Conservation (phyloP, 2,329 filamentous ascomycete species). For the Fusarium hainanense region DNA sequence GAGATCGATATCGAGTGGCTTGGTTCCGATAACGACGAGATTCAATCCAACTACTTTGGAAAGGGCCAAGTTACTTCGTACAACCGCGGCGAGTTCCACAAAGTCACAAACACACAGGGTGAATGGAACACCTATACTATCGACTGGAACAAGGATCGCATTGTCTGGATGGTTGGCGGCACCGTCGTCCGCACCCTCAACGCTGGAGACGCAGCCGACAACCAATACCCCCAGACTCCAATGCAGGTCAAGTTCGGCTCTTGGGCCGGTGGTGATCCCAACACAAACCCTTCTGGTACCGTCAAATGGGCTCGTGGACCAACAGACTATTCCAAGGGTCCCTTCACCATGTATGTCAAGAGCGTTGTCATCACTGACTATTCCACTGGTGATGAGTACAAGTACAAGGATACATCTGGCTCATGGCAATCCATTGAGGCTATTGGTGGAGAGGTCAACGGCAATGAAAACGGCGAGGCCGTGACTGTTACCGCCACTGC, state of each 20-base stretch:
- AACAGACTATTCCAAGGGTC: conserved; percentile 85
- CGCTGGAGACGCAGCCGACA: conserved; percentile 72
- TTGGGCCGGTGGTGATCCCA: conserved; percentile 90
- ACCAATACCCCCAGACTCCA: conserved; percentile 92
- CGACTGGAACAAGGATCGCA: conserved; percentile 88
- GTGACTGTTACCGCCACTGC: conserved; percentile 66
- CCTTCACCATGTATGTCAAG: conserved; percentile 87
- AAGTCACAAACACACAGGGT: conserved; percentile 74
- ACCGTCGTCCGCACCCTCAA: conserved; percentile 80
- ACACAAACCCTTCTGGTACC: conserved; percentile 78
- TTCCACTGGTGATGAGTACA: conserved; percentile 88
- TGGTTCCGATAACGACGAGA: conserved; percentile 77
- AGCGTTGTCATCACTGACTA: conserved; percentile 86
- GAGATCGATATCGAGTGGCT: conserved; percentile 99
- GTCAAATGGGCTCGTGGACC: conserved; percentile 89
- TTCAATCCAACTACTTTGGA: conserved; percentile 98
- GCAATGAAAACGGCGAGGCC: conserved; percentile 67
- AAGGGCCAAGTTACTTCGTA: conserved; percentile 89
- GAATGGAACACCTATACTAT: conserved; percentile 87
- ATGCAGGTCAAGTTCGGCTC: conserved; percentile 94
- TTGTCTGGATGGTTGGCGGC: conserved; percentile 88
- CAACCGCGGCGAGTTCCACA: conserved; percentile 86
- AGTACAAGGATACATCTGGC: conserved; percentile 81
- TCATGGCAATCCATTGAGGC: conserved; percentile 85
- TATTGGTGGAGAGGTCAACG: conserved; percentile 81